Base-by-base conservation (phyloP, 2,329 filamentous ascomycete genomes). In the Sordariomycetes sp. region DNA sequence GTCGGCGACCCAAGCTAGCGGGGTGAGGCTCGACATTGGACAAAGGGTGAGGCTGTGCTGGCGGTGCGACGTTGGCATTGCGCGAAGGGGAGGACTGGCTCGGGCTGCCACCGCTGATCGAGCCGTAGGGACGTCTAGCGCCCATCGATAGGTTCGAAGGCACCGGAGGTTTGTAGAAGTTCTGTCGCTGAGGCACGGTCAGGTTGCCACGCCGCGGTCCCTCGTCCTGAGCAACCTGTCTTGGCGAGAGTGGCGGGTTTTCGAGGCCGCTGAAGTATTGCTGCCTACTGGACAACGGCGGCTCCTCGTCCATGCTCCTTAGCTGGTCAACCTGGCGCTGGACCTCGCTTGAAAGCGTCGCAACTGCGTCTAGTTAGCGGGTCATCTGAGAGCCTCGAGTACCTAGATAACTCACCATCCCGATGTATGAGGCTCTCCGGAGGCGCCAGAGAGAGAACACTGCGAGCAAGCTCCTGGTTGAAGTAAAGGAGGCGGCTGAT, bases 181-280 rank as follows among this genome's bases (percentile, higher is more conserved):
- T 77, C 32, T 68, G 63, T 40, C 71, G 64, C 42, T 77, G 72
- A 34, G 73, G 69, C 32, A 79, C 71, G 36, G 75, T 69, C 32
- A 88, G 65, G 33, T 81, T 86, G 17, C 71, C 71, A 32, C 84
- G 73, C 39, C 87, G 79, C 42, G 87, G 80, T 35, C 78, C 75
- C 39, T 94, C 90, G 49, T 94, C 88, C 49, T 88, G 83, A 8
- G 87, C 77, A 43, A 88, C 63, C 58, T 94, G 88, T 42, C 87
- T 79, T 15, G 90, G 90, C 26, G 90, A 96, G 25, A 94, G 72
- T 9, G 88, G 87, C 2, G 81, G 74, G 40, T 84, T 79, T 42
- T 88, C 84, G 17, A 84, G 61, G 44, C 68, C 72, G 28, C 72
- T 63, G 45, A 85, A 79, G 55, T 79, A 84, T 31, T 74, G 70